Conservation (phyloP, 169 alveolate species). For the Babesia sp. region DNA sequence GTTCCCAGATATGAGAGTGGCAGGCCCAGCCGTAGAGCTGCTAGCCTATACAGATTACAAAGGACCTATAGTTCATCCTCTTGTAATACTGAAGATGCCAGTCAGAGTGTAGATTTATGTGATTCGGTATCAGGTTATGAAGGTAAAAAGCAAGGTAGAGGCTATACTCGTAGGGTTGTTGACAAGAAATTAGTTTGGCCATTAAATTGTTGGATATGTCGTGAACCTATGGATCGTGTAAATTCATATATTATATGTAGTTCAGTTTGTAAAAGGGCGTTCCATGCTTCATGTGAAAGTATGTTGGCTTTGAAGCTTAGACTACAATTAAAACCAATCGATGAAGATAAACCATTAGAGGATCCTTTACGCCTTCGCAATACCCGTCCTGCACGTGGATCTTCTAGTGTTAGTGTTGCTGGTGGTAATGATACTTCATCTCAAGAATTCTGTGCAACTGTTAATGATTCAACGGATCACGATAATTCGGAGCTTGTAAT, state of each 20-base stretch:
- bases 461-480: background rate
- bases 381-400: background rate
- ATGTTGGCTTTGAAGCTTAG: background rate
- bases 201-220: conserved; percentile 60
- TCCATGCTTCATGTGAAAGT: conserved; percentile 47
- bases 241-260: conserved; percentile 38
- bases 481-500: background rate
- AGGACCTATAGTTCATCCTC: no score
- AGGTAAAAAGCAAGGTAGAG: no score
- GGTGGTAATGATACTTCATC: background rate
- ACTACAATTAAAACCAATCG: background rate
- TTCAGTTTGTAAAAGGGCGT: conserved; percentile 43
- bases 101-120: no score
- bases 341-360: background rate
- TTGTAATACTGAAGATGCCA: no score
- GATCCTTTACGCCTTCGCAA: background rate
- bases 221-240: conserved; percentile 44
- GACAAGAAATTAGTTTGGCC: conserved; percentile 60
- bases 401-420: background rate
- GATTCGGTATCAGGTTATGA: no score
- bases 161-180: background rate
- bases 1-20: no score
- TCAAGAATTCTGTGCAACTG: background rate
- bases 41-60: no score
- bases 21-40: no score